These are phyloP conservation scores for Amoeboradix gromovi DNA, from an alignment of 371 early-diverging fungal genomes.

Conservation along the genomic window DNA sequence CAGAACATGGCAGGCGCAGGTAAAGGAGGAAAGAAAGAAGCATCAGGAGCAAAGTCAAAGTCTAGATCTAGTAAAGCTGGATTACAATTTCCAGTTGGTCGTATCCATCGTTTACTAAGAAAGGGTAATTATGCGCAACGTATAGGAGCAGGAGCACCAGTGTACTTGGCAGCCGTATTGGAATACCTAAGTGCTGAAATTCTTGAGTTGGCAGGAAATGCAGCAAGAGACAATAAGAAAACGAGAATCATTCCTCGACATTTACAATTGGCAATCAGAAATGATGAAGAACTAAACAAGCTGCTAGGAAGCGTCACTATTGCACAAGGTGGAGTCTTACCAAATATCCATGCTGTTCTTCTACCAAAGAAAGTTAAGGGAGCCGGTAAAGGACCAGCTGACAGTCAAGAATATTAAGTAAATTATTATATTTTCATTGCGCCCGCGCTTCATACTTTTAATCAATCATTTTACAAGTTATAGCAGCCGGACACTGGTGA, in stretches of 20 bases:
- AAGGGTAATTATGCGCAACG: constrained; percentile 72
- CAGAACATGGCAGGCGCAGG: constrained; percentile 1
- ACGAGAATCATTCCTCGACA: constrained; percentile 70
- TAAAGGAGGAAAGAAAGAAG: not conserved
- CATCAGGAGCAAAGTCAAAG: constrained; percentile 1
- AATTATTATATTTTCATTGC: not conserved
- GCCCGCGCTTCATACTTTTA: no score
- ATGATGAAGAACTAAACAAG: constrained; percentile 86
- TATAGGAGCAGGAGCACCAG: constrained; percentile 67
- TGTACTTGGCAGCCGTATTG: constrained; percentile 73
- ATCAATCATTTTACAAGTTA: no score
- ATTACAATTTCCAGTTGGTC: constrained; percentile 81
- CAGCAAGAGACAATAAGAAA: constrained; percentile 83
- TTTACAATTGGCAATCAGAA: constrained; percentile 66
- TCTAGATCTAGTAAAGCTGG: constrained; percentile 44
- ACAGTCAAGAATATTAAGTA: constrained; percentile 1
- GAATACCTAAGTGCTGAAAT: constrained; percentile 90
- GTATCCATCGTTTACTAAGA: constrained; percentile 78
- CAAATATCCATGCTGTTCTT: constrained; percentile 40
- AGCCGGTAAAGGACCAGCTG: not conserved
- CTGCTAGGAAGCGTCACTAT: constrained; percentile 60
- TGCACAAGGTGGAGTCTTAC: constrained; percentile 59
- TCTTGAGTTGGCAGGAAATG: constrained; percentile 80
- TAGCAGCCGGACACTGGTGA: no score
- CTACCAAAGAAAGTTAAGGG: constrained; percentile 26